Base-by-base conservation (phyloP, 169 alveolate genomes). In the Plasmodium chabaudi region DNA sequence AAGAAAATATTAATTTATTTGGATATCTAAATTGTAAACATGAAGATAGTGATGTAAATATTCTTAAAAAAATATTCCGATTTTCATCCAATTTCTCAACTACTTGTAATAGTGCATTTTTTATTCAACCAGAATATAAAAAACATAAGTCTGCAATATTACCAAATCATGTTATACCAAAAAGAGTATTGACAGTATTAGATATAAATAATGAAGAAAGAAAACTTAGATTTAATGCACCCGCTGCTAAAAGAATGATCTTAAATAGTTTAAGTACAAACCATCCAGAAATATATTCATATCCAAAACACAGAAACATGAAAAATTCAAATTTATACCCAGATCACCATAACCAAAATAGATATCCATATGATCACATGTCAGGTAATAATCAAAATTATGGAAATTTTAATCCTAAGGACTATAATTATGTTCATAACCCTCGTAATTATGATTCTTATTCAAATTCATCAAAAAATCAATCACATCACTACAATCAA, bases 151-250 rank as follows among this genome's bases (percentile, higher is more conserved):
- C 90, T 9, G 34, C 86, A 19, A 71, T 82, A 23, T 82, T 82
- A 44, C 72, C 71, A 55, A 82, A 82, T 49, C 90, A 82, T 82
- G 46, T 46, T 23, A 82, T 27, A 51, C 90, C 90, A 55, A 59
- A 72, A 71, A 65, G 69, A 49, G 90, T 82, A 21, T 55, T 82
- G 17, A 82, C 67, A 49, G 64, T 82, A 57, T 57, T 82, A 7
- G 90, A 82, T 49, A 82, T 82, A 69, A 82, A 82, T 60, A 82
- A 82, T 49, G 90, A 82, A 71, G 90, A 82, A 34, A 82, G 90
- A 17, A 82, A 82, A 57, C 84, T 56, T 15, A 51, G 90, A 39
- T 82, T 82, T 49, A 82, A 82, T 46, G 90, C 90, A 19, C 73
- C 90, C 19, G 90, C 90, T 10, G 90, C 90, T 15, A 82, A 44